Evolutionary conservation across 768 basidiomycete genomes (phyloP), one percentile per base, ranked within the genome.

Genomic region (Mrakia gelida): DNA sequence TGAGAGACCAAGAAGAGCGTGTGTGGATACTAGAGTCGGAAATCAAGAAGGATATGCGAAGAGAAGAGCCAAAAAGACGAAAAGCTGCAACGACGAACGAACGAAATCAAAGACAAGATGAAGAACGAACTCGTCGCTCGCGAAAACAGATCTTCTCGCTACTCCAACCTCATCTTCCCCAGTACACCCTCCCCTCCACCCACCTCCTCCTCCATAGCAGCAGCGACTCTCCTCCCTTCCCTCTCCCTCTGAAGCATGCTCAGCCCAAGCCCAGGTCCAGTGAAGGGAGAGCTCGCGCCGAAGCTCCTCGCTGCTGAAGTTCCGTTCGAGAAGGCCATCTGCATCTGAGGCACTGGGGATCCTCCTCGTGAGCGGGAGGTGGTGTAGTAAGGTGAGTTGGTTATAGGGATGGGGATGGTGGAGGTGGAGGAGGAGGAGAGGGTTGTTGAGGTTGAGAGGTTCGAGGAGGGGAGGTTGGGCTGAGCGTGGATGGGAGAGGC

Each of bases 161-260:
- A 34, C 38, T n/a, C 67, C 41, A 70, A 45, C 41, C 67, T 70
- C 67, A 70, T 70, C 67, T n/a, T 70, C 10, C 67, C 38, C 67
- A 70, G 23, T 15, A 70, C 67, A 0, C 41, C 67, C 7, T n/a
- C 67, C 21, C 34, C 67, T 16, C 16, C 63, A 9, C 28, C 63
- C 28, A 9, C 28, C 38, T 67, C 65, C 34, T 41, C 65, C 38
- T 41, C 32, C 65, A 67, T 41, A 9, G 32, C 67, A 32, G 41
- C 41, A 10, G 26, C 65, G 16, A 67, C 65, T 63, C 62, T 63
- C 65, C 65, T 67, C 16, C 41, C 67, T 26, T 41, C 67, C 67
- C 67, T 43, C 67, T 70, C 67, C 26, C 67, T 26, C 59, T 59
- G 59, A 26, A 59, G 11, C 59, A 59, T 10, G 26, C 67, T 70